phyloP scores from a whole-genome alignment of 768 basidiomycete species.

The Panaeolus cyanescens region DNA sequence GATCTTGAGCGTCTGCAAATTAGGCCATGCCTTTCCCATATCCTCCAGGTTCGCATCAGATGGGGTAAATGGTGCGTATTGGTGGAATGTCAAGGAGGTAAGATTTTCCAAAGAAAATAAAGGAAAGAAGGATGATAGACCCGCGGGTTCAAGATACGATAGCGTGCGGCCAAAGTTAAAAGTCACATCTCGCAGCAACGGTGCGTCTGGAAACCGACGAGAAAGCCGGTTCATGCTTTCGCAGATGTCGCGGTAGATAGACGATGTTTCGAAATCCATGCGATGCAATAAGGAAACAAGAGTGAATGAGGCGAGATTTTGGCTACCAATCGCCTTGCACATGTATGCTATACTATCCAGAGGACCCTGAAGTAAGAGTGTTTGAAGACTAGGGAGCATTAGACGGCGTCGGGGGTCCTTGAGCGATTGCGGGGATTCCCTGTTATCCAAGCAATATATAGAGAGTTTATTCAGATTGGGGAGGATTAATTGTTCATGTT shows the following conservation, averaged over 20 bases:
- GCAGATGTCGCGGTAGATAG: neutral
- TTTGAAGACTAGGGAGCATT: neutral
- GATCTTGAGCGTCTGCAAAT: neutral
- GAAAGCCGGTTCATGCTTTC: neutral
- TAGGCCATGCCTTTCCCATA: neutral
- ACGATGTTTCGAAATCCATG: neutral
- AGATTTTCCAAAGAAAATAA: neutral
- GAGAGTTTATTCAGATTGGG: neutral
- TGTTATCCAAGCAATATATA: neutral
- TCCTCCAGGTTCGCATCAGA: neutral
- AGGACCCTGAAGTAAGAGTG: neutral
- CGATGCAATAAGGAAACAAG: neutral
- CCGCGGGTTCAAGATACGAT: neutral
- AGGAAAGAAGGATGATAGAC: neutral
- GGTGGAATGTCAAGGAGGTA: neutral
- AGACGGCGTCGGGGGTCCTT: neutral
- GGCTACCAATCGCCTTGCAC: neutral
- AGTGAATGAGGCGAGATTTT: neutral
- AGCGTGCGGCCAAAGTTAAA: neutral
- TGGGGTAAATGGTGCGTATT: neutral
- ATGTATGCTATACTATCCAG: neutral
- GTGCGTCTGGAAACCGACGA: neutral
- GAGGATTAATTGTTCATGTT: neutral
- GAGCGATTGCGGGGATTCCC: neutral
- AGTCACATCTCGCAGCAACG: neutral